phyloP scores from a whole-genome alignment of 257 asterid genomes.

The Solanum piurae region DNA sequence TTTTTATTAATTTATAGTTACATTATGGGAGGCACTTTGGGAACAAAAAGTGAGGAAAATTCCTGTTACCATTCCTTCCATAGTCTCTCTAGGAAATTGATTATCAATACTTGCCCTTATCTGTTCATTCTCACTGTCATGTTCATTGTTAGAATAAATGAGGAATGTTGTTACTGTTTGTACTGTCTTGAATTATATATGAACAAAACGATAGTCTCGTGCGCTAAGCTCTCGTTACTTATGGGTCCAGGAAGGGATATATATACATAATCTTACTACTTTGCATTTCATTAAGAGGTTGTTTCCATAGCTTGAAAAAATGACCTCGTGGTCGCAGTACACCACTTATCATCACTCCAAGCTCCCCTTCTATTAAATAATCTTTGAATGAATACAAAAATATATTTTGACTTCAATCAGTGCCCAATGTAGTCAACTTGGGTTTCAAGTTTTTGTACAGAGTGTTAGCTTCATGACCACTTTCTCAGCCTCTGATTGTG shows the following conservation, averaged over 20 bases:
- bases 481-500: neutral
- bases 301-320: neutral
- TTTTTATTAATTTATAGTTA: neutral
- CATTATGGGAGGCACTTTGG: neutral
- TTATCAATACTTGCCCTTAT: neutral
- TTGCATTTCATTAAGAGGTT: neutral
- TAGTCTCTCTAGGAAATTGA: neutral
- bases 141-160: neutral
- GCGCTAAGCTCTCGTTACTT: neutral
- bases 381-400: neutral
- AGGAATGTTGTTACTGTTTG: neutral
- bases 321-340: neutral
- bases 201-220: neutral
- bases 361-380: neutral
- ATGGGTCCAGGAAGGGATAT: neutral
- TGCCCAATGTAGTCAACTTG: neutral
- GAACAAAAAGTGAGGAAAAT: neutral
- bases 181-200: neutral
- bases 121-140: neutral
- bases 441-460: neutral
- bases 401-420: neutral
- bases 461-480: neutral
- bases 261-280: neutral
- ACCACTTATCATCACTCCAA: neutral
- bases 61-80: neutral